These are phyloP conservation scores for Avena atlantica DNA, from an alignment of 176 grass and related monocot species.

Conservation along the genomic window DNA sequence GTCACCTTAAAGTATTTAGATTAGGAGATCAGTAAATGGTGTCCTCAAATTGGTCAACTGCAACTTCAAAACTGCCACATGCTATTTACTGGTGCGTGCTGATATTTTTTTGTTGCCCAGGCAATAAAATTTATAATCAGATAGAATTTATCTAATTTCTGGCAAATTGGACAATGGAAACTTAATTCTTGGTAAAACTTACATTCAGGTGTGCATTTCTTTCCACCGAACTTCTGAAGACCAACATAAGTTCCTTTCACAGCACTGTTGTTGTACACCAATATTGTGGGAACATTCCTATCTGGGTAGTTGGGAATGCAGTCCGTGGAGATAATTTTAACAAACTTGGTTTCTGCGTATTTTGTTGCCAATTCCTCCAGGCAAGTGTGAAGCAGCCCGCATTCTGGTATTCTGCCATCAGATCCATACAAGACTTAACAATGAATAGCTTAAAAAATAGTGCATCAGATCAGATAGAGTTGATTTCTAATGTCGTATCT, in stretches of 20 bases:
- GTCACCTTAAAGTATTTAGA: not conserved
- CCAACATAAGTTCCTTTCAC: slow-evolving; percentile 94
- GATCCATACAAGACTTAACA: slow-evolving; percentile 20
- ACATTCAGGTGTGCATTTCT: slow-evolving; percentile 96
- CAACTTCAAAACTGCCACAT: not conserved
- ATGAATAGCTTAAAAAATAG: not conserved
- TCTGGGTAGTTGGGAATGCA: slow-evolving; percentile 97
- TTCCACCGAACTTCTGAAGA: slow-evolving; percentile 77
- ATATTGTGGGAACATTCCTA: slow-evolving; percentile 88
- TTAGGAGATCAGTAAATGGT: not conserved
- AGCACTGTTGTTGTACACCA: slow-evolving; percentile 95
- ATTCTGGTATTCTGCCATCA: slow-evolving; percentile 82
- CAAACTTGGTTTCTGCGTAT: slow-evolving; percentile 89
- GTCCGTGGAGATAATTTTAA: slow-evolving; percentile 96
- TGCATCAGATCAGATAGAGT: not conserved
- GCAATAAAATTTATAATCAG: not conserved
- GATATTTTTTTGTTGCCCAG: not conserved
- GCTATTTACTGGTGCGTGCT: not conserved
- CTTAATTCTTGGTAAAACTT: slow-evolving; percentile 43
- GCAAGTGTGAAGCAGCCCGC: slow-evolving; percentile 78
- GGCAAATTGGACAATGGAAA: not conserved
- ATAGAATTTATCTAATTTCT: not conserved
- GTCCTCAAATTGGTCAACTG: not conserved
- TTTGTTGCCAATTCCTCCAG: slow-evolving; percentile 84
- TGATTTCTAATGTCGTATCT: not conserved